phyloP scores from a whole-genome alignment of 2,329 filamentous ascomycete genomes.

The Colletotrichum spaethianum region DNA sequence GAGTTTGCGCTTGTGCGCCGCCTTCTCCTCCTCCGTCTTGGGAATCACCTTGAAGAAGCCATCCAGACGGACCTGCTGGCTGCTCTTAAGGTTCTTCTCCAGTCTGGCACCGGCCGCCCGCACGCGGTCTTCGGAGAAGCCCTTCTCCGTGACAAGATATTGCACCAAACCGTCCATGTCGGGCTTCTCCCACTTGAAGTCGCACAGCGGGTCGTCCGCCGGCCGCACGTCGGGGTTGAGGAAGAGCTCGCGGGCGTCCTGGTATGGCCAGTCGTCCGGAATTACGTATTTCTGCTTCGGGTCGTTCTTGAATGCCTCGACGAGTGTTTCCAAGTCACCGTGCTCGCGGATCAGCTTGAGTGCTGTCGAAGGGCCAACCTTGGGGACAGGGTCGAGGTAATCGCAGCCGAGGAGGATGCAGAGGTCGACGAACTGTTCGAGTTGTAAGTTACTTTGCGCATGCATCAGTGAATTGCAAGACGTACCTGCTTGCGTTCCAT shows the following conservation, averaged over 20 bases:
- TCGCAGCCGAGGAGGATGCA: constrained; percentile 98
- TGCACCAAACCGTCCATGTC: constrained; percentile 91
- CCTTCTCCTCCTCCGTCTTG: constrained; percentile 89
- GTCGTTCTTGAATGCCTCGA: constrained; percentile 83
- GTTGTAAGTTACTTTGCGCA: constrained; percentile 22
- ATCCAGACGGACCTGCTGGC: constrained; percentile 91
- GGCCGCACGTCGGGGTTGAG: constrained; percentile 89
- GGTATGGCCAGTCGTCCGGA: constrained; percentile 97
- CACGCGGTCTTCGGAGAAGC: constrained; percentile 96
- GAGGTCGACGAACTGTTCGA: constrained; percentile 88
- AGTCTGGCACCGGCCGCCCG: constrained; percentile 82
- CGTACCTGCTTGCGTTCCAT: constrained; percentile 89
- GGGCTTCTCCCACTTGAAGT: constrained; percentile 98
- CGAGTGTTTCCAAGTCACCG: constrained; percentile 87
- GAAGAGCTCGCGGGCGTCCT: constrained; percentile 92
- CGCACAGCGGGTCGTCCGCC: constrained; percentile 88
- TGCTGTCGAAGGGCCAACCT: constrained; percentile 91
- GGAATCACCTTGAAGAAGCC: constrained; percentile 97
- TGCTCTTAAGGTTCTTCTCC: constrained; percentile 90
- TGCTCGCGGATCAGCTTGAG: constrained; percentile 95
- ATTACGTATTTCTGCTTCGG: constrained; percentile 85
- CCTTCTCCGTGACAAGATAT: constrained; percentile 93
- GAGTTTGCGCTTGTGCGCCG: constrained; percentile 89
- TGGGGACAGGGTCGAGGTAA: constrained; percentile 96
- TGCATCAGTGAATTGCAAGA: not conserved